Base-by-base conservation (phyloP, 2,329 filamentous ascomycete genomes). In the Trichoderma arundinaceum region DNA sequence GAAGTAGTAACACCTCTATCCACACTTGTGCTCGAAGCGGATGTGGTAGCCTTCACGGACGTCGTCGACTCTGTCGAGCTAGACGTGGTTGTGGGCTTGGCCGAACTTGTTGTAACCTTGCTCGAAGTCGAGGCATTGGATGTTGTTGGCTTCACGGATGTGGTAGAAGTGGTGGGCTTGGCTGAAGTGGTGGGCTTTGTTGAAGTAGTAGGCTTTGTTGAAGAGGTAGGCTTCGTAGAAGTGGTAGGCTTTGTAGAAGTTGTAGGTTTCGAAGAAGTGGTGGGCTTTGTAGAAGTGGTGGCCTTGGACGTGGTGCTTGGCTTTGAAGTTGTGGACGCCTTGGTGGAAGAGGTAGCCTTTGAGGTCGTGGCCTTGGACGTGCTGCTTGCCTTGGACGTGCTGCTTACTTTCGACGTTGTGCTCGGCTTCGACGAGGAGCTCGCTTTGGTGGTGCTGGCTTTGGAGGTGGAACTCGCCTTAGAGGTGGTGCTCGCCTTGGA, bases 1-100 rank as follows among this genome's bases (percentile, higher is more conserved):
- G 41, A 39, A 19, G 51, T 17, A 43, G 48, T 43, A 22, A 35
- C 38, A 3, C 32, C n/a, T 38, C 7, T 38, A 38, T 10, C 35
- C 35, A 38, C 7, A 39, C 49, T 43, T 44, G 49, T 41, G 19
- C 43, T 46, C 2, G 61, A 64, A 54, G 60, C 54, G 12, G 68
- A 61, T 17, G 58, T 59, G 6, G 48, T 65, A 32, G 69, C 33
- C 51, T 44, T 60, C 19, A 39, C 59, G 10, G 56, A 48, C 10
- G 61, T 51, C n/a, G 51, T 64, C 19, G 61, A 46, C 28, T 43
- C 32, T 17, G 68, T 69, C n/a, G 66, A 54, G 35, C 35, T 38
- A 38, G 35, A 10, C 35, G 35, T 4, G 10, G 64, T 59, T 12
- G 44, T 63, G 22, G 68, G 32, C 33, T 62, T 48, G 13, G 59